A percentile compares a stretch with the other conserved stretches of the same genome.
Conservation (phyloP, 345 rosid species). For the Brassica juncea region DNA sequence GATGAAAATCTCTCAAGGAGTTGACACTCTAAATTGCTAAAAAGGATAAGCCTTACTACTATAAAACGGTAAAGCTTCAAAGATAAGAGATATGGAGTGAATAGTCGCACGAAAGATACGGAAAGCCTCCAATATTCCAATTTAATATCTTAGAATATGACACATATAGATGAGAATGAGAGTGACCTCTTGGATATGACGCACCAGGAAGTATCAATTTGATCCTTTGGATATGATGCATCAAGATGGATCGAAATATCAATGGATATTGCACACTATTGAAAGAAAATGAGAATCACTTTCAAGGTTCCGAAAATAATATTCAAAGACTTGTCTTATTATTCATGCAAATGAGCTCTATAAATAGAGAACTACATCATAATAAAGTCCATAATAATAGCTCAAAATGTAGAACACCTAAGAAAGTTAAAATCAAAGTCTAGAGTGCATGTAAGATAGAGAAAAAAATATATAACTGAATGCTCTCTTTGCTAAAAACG, state of each 20-base stretch:
- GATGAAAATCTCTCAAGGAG: not conserved
- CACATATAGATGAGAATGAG: not conserved
- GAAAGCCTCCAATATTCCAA: not conserved
- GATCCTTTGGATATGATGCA: not conserved
- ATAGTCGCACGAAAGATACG: not conserved
- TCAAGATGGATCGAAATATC: not conserved
- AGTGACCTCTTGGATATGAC: not conserved
- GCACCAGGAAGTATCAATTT: not conserved
- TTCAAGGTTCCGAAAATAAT: not conserved
- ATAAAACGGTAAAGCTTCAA: not conserved
- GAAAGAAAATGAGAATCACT: not conserved
- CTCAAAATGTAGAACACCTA: not conserved
- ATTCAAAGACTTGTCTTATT: not conserved
- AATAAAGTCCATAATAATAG: not conserved
- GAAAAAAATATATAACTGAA: too few species aligned
- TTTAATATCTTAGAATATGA: not conserved
- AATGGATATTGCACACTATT: not conserved
- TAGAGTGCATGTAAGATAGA: not conserved
- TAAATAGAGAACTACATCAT: not conserved
- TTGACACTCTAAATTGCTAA: not conserved
- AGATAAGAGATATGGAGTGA: not conserved
- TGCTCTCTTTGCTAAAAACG: not conserved
- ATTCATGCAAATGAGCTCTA: not conserved
- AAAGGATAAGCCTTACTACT: not conserved
- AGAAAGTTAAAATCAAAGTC: not conserved